A percentile compares a stretch with the other conserved stretches of the same genome.
These are phyloP conservation scores for Hamiltosporidium magnivora DNA, from an alignment of 371 early-diverging fungal species.

Conservation along the genomic window DNA sequence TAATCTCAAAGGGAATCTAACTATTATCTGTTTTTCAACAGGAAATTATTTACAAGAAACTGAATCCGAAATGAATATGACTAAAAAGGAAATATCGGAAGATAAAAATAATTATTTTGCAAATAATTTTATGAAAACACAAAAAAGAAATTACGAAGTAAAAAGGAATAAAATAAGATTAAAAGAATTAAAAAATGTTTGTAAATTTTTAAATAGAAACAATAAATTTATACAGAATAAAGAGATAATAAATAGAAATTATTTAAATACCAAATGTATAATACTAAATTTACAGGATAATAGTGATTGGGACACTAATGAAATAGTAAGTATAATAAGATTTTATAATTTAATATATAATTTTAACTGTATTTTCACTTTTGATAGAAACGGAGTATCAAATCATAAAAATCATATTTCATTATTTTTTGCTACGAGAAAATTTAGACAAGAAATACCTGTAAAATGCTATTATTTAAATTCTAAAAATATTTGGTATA, in stretches of 20 bases:
- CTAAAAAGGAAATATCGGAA: constrained; percentile 60
- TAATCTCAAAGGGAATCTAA: constrained; percentile 53
- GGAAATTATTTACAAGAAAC: constrained; percentile 63
- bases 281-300: constrained; percentile 36
- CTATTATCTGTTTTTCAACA: constrained; percentile 66
- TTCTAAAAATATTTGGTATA: constrained; percentile 58
- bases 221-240: neutral
- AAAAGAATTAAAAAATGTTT: constrained; percentile 22
- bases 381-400: constrained; percentile 76
- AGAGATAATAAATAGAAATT: constrained; percentile 27
- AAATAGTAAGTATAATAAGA: constrained; percentile 18
- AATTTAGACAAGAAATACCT: constrained; percentile 25
- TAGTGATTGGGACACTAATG: constrained; percentile 19
- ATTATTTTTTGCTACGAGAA: constrained; percentile 63
- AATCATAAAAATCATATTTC: constrained; percentile 81
- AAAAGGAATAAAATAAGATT: constrained; percentile 54
- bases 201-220: constrained; percentile 23
- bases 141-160: constrained; percentile 64
- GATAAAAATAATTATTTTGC: constrained; percentile 58
- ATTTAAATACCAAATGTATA: constrained; percentile 4
- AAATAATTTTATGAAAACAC: constrained; percentile 60
- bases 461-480: constrained; percentile 57
- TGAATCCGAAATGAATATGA: constrained; percentile 63
- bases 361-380: constrained; percentile 64
- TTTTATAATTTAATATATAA: constrained; percentile 9